Evolutionary conservation across 345 rosid species (phyloP).

Genomic region (Citropsis articulata): DNA sequence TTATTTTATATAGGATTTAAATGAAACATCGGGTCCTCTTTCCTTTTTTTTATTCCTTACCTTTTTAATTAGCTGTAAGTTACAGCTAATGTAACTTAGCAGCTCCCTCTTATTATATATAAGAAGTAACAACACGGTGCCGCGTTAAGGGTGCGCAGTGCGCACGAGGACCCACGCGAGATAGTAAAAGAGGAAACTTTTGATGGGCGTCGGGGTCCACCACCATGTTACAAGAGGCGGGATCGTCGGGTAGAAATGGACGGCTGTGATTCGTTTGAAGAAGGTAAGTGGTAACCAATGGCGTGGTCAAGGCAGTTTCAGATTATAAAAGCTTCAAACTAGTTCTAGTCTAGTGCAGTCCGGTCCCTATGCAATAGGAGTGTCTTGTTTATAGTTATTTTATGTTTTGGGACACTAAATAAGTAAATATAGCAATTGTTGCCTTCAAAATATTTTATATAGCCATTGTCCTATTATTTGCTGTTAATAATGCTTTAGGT

Average conservation of each 20-base stretch:
- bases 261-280: background rate
- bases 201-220: background rate
- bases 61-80: background rate
- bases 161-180: slow-evolving; percentile 2
- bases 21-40: background rate
- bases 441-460: too few species aligned
- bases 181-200: background rate
- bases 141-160: background rate
- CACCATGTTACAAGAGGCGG: background rate
- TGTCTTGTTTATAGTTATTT: too few species aligned
- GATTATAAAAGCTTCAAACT: background rate
- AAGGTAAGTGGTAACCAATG: background rate
- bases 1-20: too few species aligned
- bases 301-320: background rate
- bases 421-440: too few species aligned
- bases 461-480: too few species aligned
- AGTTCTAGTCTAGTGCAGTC: background rate
- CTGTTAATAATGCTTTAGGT: too few species aligned
- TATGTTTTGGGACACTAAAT: background rate
- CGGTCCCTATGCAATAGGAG: background rate
- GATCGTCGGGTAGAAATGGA: background rate
- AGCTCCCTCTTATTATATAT: background rate
- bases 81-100: too few species aligned
- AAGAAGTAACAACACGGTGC: background rate
- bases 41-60: background rate